phyloP scores from a whole-genome alignment of 2,329 filamentous ascomycete genomes.

The Paracamarosporium sp. region DNA sequence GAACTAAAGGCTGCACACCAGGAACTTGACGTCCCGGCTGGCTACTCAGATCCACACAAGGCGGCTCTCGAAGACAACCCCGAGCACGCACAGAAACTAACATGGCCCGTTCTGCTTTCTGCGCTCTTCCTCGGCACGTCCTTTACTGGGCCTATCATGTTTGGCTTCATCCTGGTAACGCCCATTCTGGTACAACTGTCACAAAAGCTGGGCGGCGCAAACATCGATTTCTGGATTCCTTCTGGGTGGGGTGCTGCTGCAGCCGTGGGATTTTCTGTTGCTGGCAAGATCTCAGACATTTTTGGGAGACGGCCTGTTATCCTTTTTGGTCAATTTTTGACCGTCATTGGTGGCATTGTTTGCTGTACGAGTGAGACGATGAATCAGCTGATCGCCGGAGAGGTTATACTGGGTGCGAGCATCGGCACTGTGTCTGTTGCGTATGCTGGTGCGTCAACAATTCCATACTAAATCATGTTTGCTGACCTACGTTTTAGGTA shows the following conservation, averaged over 20 bases:
- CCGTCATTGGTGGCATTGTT: slow-evolving; percentile 36
- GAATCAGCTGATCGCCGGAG: slow-evolving; percentile 34
- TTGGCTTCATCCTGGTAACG: slow-evolving; percentile 25
- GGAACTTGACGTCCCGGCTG: slow-evolving; percentile 3
- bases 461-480: not conserved
- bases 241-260: slow-evolving; percentile 34
- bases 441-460: slow-evolving; percentile 27
- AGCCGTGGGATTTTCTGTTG: slow-evolving; percentile 40
- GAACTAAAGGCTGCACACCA: slow-evolving; percentile 1
- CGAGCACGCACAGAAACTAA: slow-evolving; percentile 16
- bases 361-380: slow-evolving; percentile 29
- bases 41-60: slow-evolving; percentile 20
- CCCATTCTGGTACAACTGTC: slow-evolving; percentile 26
- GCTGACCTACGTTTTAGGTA: slow-evolving; percentile 12
- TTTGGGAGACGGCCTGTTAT: slow-evolving; percentile 42
- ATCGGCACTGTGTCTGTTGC: slow-evolving; percentile 51
- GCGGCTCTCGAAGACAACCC: slow-evolving; percentile 24
- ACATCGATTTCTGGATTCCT: slow-evolving; percentile 32
- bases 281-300: slow-evolving; percentile 42
- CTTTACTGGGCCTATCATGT: slow-evolving; percentile 27
- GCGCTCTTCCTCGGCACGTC: slow-evolving; percentile 28
- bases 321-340: slow-evolving; percentile 37
- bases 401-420: slow-evolving; percentile 41
- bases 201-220: slow-evolving; percentile 19
- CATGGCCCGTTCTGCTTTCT: slow-evolving; percentile 19